Conservation (phyloP, 2,329 filamentous ascomycete genomes). For the Ophiostoma himal-ulmi region DNA sequence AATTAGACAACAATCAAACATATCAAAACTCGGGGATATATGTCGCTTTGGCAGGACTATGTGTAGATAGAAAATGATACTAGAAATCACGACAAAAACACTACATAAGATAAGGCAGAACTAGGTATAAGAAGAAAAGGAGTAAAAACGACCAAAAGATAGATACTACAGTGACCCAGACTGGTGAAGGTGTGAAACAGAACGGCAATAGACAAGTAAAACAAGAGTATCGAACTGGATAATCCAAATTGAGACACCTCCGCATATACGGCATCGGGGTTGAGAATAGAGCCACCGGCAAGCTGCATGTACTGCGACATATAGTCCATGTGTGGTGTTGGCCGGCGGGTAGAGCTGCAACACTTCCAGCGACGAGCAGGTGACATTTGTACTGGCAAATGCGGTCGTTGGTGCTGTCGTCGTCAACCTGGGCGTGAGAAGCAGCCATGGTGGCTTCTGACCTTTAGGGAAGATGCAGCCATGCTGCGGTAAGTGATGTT, state of each 20-base stretch:
- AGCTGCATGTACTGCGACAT: conserved; percentile 49
- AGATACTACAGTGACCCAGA: too few species aligned
- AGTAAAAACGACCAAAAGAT: too few species aligned
- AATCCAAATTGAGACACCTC: conserved; percentile 25
- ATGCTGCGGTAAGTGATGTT: neutral
- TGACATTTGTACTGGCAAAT: conserved; percentile 34
- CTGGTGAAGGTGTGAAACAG: neutral
- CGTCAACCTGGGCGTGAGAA: neutral
- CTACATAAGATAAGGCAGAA: too few species aligned
- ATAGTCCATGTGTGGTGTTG: conserved; percentile 55
- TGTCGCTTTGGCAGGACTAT: too few species aligned
- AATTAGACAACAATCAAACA: too few species aligned
- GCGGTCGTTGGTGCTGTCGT: conserved; percentile 11
- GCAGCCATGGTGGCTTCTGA: conserved; percentile 12
- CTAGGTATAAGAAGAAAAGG: too few species aligned
- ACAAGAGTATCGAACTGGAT: neutral
- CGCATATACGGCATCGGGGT: conserved; percentile 36
- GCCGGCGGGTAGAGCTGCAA: conserved; percentile 59
- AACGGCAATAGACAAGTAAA: neutral
- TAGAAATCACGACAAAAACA: too few species aligned
- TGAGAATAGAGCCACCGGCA: conserved; percentile 53
- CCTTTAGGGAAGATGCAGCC: conserved; percentile 1
- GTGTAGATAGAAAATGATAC: too few species aligned
- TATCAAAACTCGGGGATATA: too few species aligned
- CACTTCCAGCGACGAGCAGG: conserved; percentile 51